phyloP scores from a whole-genome alignment of 441 rosid species.

The Populus hybrid region DNA sequence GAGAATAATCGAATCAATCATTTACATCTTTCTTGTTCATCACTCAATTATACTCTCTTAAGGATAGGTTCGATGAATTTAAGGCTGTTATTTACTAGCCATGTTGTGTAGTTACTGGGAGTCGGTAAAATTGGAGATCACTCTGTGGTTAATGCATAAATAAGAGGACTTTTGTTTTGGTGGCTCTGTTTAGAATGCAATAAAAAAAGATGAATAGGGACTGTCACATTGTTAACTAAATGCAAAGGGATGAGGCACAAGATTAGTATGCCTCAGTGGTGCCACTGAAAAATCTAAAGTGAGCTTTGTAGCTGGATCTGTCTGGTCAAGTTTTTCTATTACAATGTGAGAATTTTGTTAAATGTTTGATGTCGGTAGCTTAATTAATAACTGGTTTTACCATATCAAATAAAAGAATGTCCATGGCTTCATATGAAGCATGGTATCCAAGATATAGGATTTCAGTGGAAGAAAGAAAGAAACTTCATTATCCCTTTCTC shows the following conservation, averaged over 20 bases:
- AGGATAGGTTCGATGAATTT: neutral
- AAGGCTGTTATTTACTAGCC: neutral
- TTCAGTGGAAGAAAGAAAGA: neutral
- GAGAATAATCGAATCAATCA: slow-evolving; percentile 3
- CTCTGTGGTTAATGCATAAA: neutral
- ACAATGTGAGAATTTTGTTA: neutral
- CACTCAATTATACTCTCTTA: neutral
- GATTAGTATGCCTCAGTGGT: neutral
- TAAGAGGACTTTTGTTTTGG: neutral
- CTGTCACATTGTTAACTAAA: neutral
- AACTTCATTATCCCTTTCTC: neutral
- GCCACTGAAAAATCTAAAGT: neutral
- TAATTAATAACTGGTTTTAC: neutral
- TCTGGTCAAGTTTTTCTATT: neutral
- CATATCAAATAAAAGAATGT: neutral
- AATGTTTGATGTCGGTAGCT: neutral
- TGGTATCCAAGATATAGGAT: neutral
- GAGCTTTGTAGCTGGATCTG: neutral
- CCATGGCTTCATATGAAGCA: neutral
- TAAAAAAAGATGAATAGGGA: neutral
- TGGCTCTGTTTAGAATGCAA: neutral
- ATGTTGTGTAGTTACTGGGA: neutral
- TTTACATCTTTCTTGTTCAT: neutral
- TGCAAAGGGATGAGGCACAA: neutral
- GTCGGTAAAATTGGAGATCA: neutral